Evolutionary conservation across 257 asterid genomes (phyloP), one percentile per base, ranked within the genome.

Genomic region (Lycium barbarum): DNA sequence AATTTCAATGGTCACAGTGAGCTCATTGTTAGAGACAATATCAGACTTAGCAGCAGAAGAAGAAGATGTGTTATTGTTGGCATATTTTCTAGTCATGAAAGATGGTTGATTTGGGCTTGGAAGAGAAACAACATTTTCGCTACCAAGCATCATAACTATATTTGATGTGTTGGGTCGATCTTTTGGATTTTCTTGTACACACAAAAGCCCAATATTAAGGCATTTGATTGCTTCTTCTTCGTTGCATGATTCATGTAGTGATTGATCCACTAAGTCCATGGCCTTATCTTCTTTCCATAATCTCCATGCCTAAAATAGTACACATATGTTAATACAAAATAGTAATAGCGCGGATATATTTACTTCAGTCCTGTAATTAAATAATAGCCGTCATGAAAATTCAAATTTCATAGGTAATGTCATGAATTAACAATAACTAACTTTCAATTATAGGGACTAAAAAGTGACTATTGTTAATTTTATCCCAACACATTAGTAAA

Each of bases 141-240:
- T 74, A 12, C 81, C 81, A 74, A 74, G 81, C 81, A 74, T 74
- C 81, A 47, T 74, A 2, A 74, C 49, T 47, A 74, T 74, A 22
- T 49, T 74, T 74, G 81, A 47, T 47, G 81, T 74, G 33, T 74
- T 74, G 40, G 81, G 81, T 4, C 81, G 22, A 20, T 74, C 81
- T 74, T 74, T 74, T 74, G 61, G 81, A 47, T 74, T 43, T 74
- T 74, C 81, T 47, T 74, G 81, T 74, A 74, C 81, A 20, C 81
- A 74, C 18, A 74, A 74, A 74, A 74, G 81, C 20, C 81, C 81
- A 74, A 74, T 26, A 49, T 74, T 74, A 6, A 74, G 17, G 11
- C 55, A 47, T 20, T 74, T 74, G 49, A 74, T 74, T 74, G 81
- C 43, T 74, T 74, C 81, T 7, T 74, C 81, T 74, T 74, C 49